A percentile compares a stretch with the other conserved stretches of the same genome.
Conservation (phyloP, 73 alveolate genomes). For the Paramecium caudatum region DNA sequence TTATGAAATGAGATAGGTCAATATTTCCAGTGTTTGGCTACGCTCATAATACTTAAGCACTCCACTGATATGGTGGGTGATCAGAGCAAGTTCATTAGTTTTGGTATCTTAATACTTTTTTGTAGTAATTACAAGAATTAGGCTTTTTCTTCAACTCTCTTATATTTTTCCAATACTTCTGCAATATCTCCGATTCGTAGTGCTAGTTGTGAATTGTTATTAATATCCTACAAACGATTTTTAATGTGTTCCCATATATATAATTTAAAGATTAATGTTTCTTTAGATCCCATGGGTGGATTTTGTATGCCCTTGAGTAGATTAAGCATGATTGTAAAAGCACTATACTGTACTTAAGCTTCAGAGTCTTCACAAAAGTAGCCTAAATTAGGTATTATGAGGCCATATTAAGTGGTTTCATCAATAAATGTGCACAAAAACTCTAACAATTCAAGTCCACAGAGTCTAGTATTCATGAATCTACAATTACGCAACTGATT, state of each 20-base stretch:
- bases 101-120: neutral
- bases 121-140: neutral
- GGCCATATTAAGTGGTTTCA: neutral
- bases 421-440: neutral
- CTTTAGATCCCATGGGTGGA: constrained; percentile 2
- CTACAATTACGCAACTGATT: neutral
- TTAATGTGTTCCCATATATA: constrained; percentile 40
- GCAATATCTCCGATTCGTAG: constrained; percentile 1
- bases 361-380: constrained; percentile 34
- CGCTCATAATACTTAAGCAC: constrained; percentile 32
- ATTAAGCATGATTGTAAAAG: constrained; percentile 5
- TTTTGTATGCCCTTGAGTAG: neutral
- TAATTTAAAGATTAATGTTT: neutral
- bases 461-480: constrained; percentile 39
- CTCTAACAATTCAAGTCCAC: constrained; percentile 57
- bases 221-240: neutral
- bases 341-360: neutral
- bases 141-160: neutral
- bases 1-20: neutral
- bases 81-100: neutral
- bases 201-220: neutral
- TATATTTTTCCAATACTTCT: neutral
- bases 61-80: neutral
- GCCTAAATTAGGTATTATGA: constrained; percentile 11
- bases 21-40: neutral